Evolutionary conservation across 2,329 filamentous ascomycete species (phyloP), one percentile per base, ranked within the genome.

Genomic region (Exophiala alcalophila): DNA sequence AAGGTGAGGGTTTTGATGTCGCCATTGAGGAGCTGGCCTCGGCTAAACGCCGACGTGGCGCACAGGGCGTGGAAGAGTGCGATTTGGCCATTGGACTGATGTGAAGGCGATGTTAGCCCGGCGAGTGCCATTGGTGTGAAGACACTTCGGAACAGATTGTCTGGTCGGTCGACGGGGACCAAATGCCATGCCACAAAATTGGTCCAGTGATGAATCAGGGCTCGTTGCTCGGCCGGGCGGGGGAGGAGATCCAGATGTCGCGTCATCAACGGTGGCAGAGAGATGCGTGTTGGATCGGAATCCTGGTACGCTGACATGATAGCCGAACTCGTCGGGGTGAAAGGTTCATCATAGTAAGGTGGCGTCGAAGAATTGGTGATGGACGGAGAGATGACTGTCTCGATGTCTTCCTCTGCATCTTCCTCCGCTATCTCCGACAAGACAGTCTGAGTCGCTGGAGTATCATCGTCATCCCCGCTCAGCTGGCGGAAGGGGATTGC

Each of bases 11-110:
- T 55, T 19, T 41, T 48, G 4, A 36, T 10, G 36, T 61, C 53
- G 15, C 25, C 28, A 2, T 54, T 47, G 16, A 57, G 53, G 11
- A 61, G 53, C 16, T 59, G 57, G 18, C 46, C 54, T 4, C 60
- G 51, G 31, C 58, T 60, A 16, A 60, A 61, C 4, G 59, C 57
- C 2, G 59, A 60, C 1, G 58, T 55, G 15, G 59, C 55, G 28
- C 59, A 61, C 6, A 61, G 49, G 6, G 57, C 59, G 21, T 61
- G 59, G 34, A 61, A 60, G 5, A 61, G 56, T 1, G 59, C 57
- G n/a, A 55, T 53, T 21, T 59, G 48, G 10, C 59, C 58, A 28
- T 51, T 59, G 2, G 57, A 48, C 18, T 57, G 32, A 14, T 33
- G 32, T 11, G 48, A 50, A 4, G 48, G 44, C n/a, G 36, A 41